Conservation (phyloP, 345 rosid species). For the Mercurialis annua region DNA sequence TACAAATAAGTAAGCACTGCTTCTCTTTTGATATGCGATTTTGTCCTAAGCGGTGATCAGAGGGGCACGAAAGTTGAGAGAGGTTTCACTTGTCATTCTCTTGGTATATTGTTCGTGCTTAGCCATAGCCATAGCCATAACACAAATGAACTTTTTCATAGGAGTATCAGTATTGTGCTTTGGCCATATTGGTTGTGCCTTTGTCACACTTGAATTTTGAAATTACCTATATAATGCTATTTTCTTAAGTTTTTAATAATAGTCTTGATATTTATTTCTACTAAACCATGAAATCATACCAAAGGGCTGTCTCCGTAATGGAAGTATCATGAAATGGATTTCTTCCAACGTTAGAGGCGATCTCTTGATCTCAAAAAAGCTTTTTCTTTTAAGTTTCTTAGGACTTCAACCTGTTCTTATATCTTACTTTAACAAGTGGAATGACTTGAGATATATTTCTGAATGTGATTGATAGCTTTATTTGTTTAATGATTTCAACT, state of each 20-base stretch:
- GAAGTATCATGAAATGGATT: not conserved
- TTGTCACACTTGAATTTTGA: not conserved
- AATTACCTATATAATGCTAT: not conserved
- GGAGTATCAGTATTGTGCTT: too few species aligned
- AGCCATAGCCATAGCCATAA: too few species aligned
- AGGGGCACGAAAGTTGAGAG: too few species aligned
- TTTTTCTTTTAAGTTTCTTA: not conserved
- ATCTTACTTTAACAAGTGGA: not conserved
- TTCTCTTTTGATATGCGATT: not conserved
- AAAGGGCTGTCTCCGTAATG: too few species aligned
- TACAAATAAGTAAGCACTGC: constrained; percentile 52
- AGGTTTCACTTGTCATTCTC: not conserved
- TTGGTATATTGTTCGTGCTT: too few species aligned
- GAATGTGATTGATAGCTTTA: not conserved
- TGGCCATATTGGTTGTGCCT: not conserved
- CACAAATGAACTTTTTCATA: not conserved
- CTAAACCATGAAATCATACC: not conserved
- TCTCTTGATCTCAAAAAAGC: not conserved
- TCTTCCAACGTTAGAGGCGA: not conserved
- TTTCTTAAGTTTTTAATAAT: not conserved
- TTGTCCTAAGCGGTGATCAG: too few species aligned
- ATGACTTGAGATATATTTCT: not conserved
- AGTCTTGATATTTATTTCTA: not conserved
- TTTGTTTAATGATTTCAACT: not conserved
- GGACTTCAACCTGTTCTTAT: not conserved